phyloP scores from a whole-genome alignment of 2,329 filamentous ascomycete genomes.

The Botryosphaeria dothidea region DNA sequence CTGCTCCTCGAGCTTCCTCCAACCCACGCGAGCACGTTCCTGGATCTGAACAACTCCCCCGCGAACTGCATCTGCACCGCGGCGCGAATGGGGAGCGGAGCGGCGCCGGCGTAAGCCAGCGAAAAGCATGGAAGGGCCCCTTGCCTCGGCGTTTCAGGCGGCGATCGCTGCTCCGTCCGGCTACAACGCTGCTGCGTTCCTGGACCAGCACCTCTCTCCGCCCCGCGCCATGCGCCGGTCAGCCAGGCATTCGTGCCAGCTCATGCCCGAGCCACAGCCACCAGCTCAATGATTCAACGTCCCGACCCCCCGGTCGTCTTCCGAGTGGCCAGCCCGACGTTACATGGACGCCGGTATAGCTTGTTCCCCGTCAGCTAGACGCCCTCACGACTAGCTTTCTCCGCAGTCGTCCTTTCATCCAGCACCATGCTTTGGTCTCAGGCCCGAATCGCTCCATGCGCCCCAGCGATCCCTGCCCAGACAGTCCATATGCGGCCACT shows the following conservation, averaged over 20 bases:
- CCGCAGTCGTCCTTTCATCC: neutral
- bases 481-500: neutral
- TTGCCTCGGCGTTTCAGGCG: constrained; percentile 7
- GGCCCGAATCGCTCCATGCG: neutral
- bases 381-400: neutral
- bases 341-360: neutral
- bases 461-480: neutral
- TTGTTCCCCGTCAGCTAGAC: neutral
- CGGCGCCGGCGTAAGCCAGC: neutral
- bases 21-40: constrained; percentile 12
- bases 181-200: neutral
- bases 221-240: neutral
- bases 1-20: neutral
- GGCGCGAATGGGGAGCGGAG: neutral
- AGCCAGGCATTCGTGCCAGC: constrained; percentile 10
- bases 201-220: neutral
- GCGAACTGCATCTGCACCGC: neutral
- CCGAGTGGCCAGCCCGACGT: neutral
- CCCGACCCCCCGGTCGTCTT: neutral
- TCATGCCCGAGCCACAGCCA: neutral
- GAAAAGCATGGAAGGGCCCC: constrained; percentile 8
- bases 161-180: constrained; percentile 7
- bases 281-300: neutral
- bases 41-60: constrained; percentile 8
- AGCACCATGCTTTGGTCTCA: neutral